These are phyloP conservation scores for Cucurbitaria berberidis DNA, from an alignment of 2,329 filamentous ascomycete species.

Conservation along the genomic window DNA sequence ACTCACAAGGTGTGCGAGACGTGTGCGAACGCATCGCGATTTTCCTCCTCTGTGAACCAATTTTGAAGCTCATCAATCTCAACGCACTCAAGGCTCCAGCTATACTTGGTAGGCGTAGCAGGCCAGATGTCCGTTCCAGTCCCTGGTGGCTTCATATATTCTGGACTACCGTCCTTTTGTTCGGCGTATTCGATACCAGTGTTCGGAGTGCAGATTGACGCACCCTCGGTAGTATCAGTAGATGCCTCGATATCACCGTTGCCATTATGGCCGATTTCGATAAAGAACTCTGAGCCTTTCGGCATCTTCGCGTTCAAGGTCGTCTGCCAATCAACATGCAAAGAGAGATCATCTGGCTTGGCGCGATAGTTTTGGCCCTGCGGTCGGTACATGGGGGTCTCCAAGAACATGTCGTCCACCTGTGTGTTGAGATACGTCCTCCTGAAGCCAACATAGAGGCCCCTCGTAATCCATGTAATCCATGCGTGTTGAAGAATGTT, in stretches of 20 bases:
- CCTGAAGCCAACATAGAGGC: slow-evolving; percentile 63
- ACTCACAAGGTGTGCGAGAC: slow-evolving; percentile 66
- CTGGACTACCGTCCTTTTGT: slow-evolving; percentile 50
- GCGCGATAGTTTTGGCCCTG: slow-evolving; percentile 58
- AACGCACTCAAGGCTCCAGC: slow-evolving; percentile 59
- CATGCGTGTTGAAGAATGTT: slow-evolving; percentile 67
- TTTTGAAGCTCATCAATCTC: slow-evolving; percentile 57
- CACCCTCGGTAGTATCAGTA: slow-evolving; percentile 32
- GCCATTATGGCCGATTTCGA: slow-evolving; percentile 49
- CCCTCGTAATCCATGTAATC: slow-evolving; percentile 67
- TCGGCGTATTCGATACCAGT: slow-evolving; percentile 49
- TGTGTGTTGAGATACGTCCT: slow-evolving; percentile 63
- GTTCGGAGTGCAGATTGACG: slow-evolving; percentile 35
- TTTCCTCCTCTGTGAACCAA: slow-evolving; percentile 61
- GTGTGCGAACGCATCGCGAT: slow-evolving; percentile 62
- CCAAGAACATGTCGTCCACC: slow-evolving; percentile 68
- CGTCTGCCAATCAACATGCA: slow-evolving; percentile 39
- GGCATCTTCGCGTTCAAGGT: slow-evolving; percentile 42
- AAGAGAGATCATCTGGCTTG: slow-evolving; percentile 38
- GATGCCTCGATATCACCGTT: slow-evolving; percentile 47
- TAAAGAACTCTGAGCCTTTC: slow-evolving; percentile 43
- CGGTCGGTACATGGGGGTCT: slow-evolving; percentile 53
- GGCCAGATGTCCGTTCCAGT: slow-evolving; percentile 50
- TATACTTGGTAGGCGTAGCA: slow-evolving; percentile 51
- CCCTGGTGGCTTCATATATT: slow-evolving; percentile 55